Conservation (phyloP, 2,329 filamentous ascomycete genomes). For the Fusarium sambucinum region DNA sequence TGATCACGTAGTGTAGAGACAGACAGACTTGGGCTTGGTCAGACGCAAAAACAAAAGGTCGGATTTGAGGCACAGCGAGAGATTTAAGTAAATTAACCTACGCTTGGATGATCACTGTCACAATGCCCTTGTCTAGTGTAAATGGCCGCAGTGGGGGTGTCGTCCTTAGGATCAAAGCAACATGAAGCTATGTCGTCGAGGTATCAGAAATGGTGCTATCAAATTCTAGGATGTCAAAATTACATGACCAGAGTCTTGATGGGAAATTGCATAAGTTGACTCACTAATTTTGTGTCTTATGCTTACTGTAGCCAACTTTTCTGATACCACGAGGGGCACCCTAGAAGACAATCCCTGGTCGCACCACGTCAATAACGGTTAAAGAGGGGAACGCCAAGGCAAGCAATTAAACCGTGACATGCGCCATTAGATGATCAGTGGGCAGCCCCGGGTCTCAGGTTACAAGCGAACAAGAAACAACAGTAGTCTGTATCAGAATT, state of each 20-base stretch:
- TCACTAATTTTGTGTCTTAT: not conserved
- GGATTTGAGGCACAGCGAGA: conserved; percentile 32
- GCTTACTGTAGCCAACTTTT: not conserved
- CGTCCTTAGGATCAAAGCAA: conserved; percentile 42
- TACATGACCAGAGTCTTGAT: not conserved
- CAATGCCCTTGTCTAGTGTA: conserved; percentile 42
- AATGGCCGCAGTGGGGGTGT: conserved; percentile 39
- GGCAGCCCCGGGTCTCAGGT: conserved; percentile 22
- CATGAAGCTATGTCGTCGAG: conserved; percentile 39
- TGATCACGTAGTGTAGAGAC: conserved; percentile 29
- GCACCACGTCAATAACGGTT: conserved; percentile 36
- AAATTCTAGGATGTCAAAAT: not conserved
- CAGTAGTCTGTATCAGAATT: conserved; percentile 14
- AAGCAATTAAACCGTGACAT: conserved; percentile 39
- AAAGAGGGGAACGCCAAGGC: conserved; percentile 36
- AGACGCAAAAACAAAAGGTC: not conserved
- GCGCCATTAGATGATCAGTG: conserved; percentile 34
- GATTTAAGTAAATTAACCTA: conserved; percentile 42
- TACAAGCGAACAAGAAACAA: conserved; percentile 14
- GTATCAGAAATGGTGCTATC: not conserved
- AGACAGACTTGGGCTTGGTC: conserved; percentile 8
- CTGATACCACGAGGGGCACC: not conserved
- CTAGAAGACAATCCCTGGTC: conserved; percentile 30
- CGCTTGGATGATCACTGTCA: conserved; percentile 18
- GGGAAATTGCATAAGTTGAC: not conserved